Evolutionary conservation across 1,284 basidiomycete species (phyloP).

Genomic region (Cutaneotrichosporon spelunceum): DNA sequence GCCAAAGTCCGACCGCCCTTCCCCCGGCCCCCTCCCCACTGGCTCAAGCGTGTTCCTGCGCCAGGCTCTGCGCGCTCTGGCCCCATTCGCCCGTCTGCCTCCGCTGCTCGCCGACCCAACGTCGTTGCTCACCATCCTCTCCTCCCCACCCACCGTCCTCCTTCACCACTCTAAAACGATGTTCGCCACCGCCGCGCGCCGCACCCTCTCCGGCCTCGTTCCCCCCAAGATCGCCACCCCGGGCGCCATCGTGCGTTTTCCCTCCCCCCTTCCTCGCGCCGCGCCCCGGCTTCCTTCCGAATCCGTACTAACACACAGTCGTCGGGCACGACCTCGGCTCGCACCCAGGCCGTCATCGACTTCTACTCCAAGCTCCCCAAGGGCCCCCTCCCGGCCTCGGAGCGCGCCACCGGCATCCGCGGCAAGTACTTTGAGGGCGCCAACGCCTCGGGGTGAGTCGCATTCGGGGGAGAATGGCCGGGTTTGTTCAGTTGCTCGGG

Average conservation of each 20-base stretch:
- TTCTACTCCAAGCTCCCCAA: conserved; percentile 91
- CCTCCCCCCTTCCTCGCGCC: background rate
- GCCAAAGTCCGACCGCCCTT: conserved; percentile 2
- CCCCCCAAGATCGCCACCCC: conserved; percentile 95
- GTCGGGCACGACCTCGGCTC: conserved; percentile 68
- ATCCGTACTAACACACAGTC: conserved; percentile 52
- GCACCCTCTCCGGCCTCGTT: conserved; percentile 74
- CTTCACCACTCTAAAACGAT: conserved; percentile 53
- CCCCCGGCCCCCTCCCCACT: background rate
- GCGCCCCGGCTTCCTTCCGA: background rate
- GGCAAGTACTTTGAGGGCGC: conserved; percentile 75
- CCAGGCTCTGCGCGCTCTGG: too few relatives aligned
- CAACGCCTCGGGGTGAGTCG: conserved; percentile 67
- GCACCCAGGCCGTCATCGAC: conserved; percentile 78
- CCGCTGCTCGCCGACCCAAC: conserved; percentile 10
- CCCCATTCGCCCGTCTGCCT: background rate
- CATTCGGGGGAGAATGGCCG: background rate
- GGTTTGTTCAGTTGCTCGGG: background rate
- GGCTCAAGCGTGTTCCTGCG: background rate
- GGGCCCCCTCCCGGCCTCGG: conserved; percentile 60
- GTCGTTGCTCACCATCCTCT: conserved; percentile 12
- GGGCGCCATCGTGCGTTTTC: conserved; percentile 67
- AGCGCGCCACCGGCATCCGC: conserved; percentile 66
- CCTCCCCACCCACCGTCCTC: conserved; percentile 19
- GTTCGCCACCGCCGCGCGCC: conserved; percentile 77